Percentiles rank a stretch among this genome's conserved stretches.
phyloP scores from a whole-genome alignment of 2,329 filamentous ascomycete genomes.

The Beauveria brongniartii region DNA sequence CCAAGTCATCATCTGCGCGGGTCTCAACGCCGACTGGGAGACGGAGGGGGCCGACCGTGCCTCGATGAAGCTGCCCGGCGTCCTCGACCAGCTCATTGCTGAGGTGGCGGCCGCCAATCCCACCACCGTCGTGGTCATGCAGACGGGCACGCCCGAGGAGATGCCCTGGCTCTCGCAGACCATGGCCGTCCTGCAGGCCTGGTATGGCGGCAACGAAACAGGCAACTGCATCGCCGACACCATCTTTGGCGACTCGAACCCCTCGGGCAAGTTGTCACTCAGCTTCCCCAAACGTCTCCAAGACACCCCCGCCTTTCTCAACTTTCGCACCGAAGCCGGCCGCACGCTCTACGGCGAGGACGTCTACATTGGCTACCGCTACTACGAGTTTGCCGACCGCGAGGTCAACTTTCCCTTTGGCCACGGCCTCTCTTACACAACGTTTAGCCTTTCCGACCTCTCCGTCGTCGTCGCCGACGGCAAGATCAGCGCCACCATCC shows the following conservation, averaged over 20 bases:
- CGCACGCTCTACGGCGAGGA: conserved; percentile 72
- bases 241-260: conserved; percentile 65
- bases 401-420: conserved; percentile 69
- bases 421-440: conserved; percentile 71
- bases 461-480: conserved; percentile 37
- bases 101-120: conserved; percentile 59
- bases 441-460: conserved; percentile 50
- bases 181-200: conserved; percentile 61
- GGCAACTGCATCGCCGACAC: conserved; percentile 75
- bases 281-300: conserved; percentile 60
- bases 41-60: conserved; percentile 71
- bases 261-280: conserved; percentile 65
- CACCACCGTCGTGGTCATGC: conserved; percentile 64
- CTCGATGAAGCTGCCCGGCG: conserved; percentile 68
- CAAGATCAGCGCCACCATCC: conserved; percentile 40
- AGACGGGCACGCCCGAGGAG: conserved; percentile 66
- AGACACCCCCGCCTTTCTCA: conserved; percentile 69
- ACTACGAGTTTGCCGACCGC: conserved; percentile 64
- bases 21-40: conserved; percentile 76
- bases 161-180: conserved; percentile 60
- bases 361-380: conserved; percentile 73
- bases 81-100: conserved; percentile 61
- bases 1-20: conserved; percentile 70
- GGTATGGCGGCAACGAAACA: conserved; percentile 83
- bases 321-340: conserved; percentile 62